Evolutionary conservation across 768 basidiomycete genomes (phyloP), one percentile per base, ranked within the genome.

Genomic region (Amanita pallidorosea): DNA sequence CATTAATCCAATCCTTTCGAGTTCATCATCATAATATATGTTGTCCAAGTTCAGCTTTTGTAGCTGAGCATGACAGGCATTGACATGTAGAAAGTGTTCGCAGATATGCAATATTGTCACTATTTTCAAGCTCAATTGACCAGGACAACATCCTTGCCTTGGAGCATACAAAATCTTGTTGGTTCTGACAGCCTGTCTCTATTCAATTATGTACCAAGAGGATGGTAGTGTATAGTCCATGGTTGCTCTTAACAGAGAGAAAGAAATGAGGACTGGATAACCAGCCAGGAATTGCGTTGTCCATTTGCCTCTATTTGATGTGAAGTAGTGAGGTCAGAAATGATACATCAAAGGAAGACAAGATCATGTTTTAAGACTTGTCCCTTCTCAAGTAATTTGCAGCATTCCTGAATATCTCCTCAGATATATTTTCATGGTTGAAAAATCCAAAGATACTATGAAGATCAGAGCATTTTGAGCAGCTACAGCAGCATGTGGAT

Each of bases 381-480:
- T 47, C 22, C 25, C 40, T 36, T 13, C 3, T 42, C 11, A 31
- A 29, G 7, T 34, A 34, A 31, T 54, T 43, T 12, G 56, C 49
- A 38, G 57, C 57, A 27, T 29, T 42, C 38, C 36, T 46, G 25
- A 60, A 55, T 37, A 59, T 57, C 5, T 50, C 45, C 27, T 54
- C 47, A 31, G 29, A 18, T 22, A 59, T 56, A 44, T 54, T 53
- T 9, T 51, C 52, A 52, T 60, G 50, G 29, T 60, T 57, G 5
- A 58, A 41, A 29, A 57, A 60, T 12, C 57, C 54, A 55, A 54
- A 58, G 18, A 38, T 22, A 5, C n/a, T 55, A n/a, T 56, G 42
- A 23, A 58, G 52, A 44, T 50, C 54, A 60, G 45, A 8, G 59
- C 59, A 49, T 13, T 52, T 35, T 60, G 34, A 7, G 57, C 56